Base-by-base conservation (phyloP, 169 alveolate species). In the Cryptosporidium parvum region DNA sequence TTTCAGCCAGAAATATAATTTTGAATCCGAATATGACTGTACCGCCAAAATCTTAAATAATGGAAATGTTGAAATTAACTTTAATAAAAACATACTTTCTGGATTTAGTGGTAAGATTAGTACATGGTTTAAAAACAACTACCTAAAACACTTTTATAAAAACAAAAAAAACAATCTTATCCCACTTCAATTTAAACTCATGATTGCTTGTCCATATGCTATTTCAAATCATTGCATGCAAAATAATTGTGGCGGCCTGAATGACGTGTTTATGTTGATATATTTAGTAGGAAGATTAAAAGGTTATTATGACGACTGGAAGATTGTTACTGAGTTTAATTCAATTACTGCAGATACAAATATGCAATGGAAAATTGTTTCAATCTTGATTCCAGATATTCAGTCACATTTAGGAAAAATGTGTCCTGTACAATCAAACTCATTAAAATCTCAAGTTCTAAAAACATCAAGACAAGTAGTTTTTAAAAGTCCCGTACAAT, bases 151-250 rank as follows among this genome's bases (percentile, higher is more conserved):
- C 33, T 39, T 69, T 16, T 35, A 51, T 14, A 39, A 26, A 3
- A 48, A 12, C 0, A 12, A 45, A 12, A 44, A n/a, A 48, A 51
- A 16, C 26, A 51, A 18, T 14, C 14, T 5, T 69, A 44, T 71
- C 33, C 67, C 39, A 3, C 85, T 71, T 48, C 69, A 71, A 51
- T 44, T 71, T 33, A 71, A 71, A 35, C 85, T 71, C 8, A n/a
- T 52, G 16, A 52, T 71, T 71, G 85, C 85, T 18, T 71, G 85
- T 31, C 67, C 85, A 14, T 51, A 71, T 71, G 61, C 48, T 0
- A 65, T 16, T 37, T 16, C 65, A 8, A 45, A 51, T 14, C 51
- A 51, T 45, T 39, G 33, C 72, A 65, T 65, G 72, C 72, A 65
- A 14, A 65, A 29, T 12, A 8, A n/a, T 44, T 29, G 21, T 42